phyloP scores from a whole-genome alignment of 495 filamentous ascomycete species.

The Trichoderma asperelloides region DNA sequence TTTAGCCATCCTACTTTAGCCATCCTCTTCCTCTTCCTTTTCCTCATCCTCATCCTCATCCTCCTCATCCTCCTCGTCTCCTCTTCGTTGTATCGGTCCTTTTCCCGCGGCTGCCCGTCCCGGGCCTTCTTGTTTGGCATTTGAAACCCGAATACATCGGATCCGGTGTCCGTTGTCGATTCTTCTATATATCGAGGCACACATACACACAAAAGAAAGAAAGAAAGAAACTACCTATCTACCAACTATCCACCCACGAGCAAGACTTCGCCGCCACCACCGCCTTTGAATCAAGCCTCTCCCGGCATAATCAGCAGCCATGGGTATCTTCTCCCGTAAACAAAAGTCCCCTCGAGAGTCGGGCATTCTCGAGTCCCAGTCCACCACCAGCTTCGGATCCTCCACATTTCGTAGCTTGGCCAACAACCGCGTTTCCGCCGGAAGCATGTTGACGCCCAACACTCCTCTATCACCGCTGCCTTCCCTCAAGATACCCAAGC shows the following conservation, averaged over 20 bases:
- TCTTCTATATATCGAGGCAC: background rate
- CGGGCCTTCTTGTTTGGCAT: background rate
- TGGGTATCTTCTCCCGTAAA: slow-evolving; percentile 36
- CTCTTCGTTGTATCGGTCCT: background rate
- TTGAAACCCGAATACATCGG: background rate
- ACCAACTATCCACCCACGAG: too few relatives aligned
- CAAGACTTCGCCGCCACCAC: background rate
- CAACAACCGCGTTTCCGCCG: slow-evolving; percentile 18
- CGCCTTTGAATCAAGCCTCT: background rate
- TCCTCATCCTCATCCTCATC: background rate
- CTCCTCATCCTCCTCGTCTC: background rate
- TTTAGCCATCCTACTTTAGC: background rate
- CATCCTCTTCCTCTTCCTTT: background rate
- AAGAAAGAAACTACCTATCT: too few relatives aligned
- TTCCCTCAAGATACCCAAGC: slow-evolving; percentile 25
- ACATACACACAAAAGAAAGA: background rate
- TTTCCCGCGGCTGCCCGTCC: background rate
- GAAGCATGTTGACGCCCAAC: slow-evolving; percentile 27
- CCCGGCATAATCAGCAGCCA: slow-evolving; percentile 10
- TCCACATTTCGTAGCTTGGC: slow-evolving; percentile 24
- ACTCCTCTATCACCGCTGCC: slow-evolving; percentile 23
- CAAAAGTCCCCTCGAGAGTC: slow-evolving; percentile 25
- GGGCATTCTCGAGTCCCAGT: slow-evolving; percentile 19
- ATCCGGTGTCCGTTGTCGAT: background rate
- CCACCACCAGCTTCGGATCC: slow-evolving; percentile 28